Base-by-base conservation (phyloP, 495 filamentous ascomycete genomes). In the Hypomontagnella submonticulosa region DNA sequence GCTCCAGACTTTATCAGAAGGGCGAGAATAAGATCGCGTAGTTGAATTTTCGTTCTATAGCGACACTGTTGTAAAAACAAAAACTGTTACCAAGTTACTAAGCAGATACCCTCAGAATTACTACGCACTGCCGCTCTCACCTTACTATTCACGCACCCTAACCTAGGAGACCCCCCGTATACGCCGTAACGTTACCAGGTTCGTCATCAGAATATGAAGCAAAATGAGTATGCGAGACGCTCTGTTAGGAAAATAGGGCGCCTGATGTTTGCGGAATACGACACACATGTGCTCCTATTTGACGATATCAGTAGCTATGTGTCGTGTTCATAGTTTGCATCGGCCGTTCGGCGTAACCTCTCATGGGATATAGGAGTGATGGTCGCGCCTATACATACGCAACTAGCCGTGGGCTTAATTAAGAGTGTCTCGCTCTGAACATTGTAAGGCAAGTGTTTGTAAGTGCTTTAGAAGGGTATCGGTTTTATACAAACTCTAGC, bases 171-270 rank as follows among this genome's bases (percentile, higher is more conserved):
- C 20, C 12, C 10, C 7, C 34, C 34, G 20, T 19, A 11, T 43
- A 36, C 18, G 18, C 38, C 16, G 41, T 46, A 61, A 52, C 48
- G 47, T 61, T 52, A 46, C 57, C 30, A 32, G 47, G 18, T 13
- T 52, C 19, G 16, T 1, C 13, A 34, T 18, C 44, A 4, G 3
- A n/a, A 52, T 3, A 19, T 13, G 30, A 19, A 16, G 23, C 9
- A 23, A 43, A 43, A 13, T 12, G 20, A 10, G n/a, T 16, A 12
- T 9, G 12, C 20, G 36, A 40, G 10, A 40, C 15, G 16, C 40
- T 15, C 40, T 43, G 9, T 27, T 54, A 13, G 19, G 13, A 8
- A 30, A n/a, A 40, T 30, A 16, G 23, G 6, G 23, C 23, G 23
- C 23, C 23, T 2, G 6, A 27, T 3, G 23, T 6, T 27, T 27